Percentiles rank a stretch among this genome's conserved stretches.
phyloP scores from a whole-genome alignment of 805 yeast species.

The Komagataella pseudopastoris region DNA sequence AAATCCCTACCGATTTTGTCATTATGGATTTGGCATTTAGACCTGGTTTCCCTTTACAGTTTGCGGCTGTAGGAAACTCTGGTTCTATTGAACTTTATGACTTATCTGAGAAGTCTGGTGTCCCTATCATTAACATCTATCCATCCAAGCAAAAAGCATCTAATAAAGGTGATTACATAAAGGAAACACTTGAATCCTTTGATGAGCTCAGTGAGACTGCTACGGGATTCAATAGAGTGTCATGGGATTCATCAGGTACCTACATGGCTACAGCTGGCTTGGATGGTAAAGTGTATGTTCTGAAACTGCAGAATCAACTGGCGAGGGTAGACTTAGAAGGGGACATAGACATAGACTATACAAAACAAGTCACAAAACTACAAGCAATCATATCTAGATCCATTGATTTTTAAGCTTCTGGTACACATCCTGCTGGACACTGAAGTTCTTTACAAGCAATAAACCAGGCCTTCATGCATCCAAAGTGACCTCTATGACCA shows the following conservation, averaged over 20 bases:
- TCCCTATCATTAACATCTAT: conserved; percentile 16
- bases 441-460: conserved; percentile 44
- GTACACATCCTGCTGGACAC: conserved; percentile 80
- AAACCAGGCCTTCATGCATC: conserved; percentile 73
- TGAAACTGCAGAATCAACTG: background rate
- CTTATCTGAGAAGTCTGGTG: conserved; percentile 14
- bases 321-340: background rate
- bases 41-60: conserved; percentile 17
- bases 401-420: background rate
- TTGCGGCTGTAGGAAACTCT: conserved; percentile 19
- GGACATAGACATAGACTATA: background rate
- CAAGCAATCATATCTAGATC: background rate
- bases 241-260: conserved; percentile 3
- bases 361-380: background rate
- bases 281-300: conserved; percentile 9
- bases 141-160: conserved; percentile 2
- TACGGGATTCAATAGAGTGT: conserved; percentile 2
- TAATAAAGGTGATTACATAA: background rate
- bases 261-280: conserved; percentile 11
- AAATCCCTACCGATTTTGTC: conserved; percentile 12
- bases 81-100: conserved; percentile 25
- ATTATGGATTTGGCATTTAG: conserved; percentile 22
- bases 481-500: conserved; percentile 81
- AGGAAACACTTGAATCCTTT: conserved; percentile 5
- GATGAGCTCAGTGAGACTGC: conserved; percentile 3